A percentile compares a stretch with the other conserved stretches of the same genome.
These are phyloP conservation scores for Phytopythium boreale DNA, from an alignment of 352 stramenopile genomes.

Conservation along the genomic window DNA sequence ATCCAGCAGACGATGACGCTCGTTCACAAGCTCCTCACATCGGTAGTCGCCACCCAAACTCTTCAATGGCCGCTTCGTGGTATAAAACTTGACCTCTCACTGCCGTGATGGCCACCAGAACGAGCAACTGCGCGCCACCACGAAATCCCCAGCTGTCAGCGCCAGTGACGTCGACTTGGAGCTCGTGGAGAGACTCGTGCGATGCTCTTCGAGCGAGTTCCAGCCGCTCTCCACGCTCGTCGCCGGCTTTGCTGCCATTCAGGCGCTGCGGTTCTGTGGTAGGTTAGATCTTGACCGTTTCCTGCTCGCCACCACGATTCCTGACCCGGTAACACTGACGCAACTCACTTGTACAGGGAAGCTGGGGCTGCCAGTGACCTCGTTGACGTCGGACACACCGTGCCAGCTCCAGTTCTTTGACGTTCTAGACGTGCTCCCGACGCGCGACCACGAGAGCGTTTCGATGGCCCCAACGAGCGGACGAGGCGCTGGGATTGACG, in stretches of 20 bases:
- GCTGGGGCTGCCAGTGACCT: slow-evolving; percentile 15
- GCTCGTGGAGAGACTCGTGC: slow-evolving; percentile 16
- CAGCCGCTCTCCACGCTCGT: slow-evolving; percentile 31
- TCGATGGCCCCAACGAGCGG: slow-evolving; percentile 1
- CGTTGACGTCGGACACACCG: not conserved
- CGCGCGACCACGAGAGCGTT: slow-evolving; percentile 2
- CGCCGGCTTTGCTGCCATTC: slow-evolving; percentile 22
- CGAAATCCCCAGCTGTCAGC: not conserved
- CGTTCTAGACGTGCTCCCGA: slow-evolving; percentile 12
- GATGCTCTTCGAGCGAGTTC: slow-evolving; percentile 28
- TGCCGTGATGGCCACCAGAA: not conserved
- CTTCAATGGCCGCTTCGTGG: not conserved
- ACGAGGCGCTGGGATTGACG: slow-evolving; percentile 3
- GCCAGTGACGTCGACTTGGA: slow-evolving; percentile 8
- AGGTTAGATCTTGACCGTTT: too few relatives aligned
- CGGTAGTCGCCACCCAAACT: slow-evolving; percentile 5
- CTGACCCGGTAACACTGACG: not conserved
- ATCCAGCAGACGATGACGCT: slow-evolving; percentile 13
- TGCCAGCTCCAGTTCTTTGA: slow-evolving; percentile 40
- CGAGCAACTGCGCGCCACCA: not conserved
- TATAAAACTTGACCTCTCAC: not conserved
- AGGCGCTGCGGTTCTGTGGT: slow-evolving; percentile 31
- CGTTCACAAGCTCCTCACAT: slow-evolving; percentile 8
- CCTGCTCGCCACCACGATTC: too few relatives aligned
- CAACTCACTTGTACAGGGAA: slow-evolving; percentile 13